Percentiles rank a stretch among this genome's conserved stretches.
Conservation (phyloP, 73 alveolate genomes). For the Tetrahymena malaccensis region DNA sequence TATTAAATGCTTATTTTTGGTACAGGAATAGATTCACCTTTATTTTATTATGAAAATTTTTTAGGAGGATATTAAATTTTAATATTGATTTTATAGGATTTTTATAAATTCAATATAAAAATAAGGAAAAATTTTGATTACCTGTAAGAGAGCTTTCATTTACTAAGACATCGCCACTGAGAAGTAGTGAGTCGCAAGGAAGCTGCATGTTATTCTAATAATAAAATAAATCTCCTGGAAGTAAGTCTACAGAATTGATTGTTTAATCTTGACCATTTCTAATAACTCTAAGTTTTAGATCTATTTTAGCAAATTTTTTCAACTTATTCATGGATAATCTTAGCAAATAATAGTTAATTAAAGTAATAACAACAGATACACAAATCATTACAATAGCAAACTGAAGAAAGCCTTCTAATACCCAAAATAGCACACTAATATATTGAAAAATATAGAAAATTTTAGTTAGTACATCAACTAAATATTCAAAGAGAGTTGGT, state of each 20-base stretch:
- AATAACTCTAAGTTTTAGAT: not conserved
- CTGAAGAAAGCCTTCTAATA: constrained; percentile 9
- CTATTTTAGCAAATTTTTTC: constrained; percentile 11
- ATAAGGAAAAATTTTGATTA: not conserved
- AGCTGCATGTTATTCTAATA: constrained; percentile 20
- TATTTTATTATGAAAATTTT: not conserved
- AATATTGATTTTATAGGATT: too few relatives aligned
- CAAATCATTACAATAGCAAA: constrained; percentile 13
- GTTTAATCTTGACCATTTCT: not conserved
- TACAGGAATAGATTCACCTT: constrained; percentile 61
- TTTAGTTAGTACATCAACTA: constrained; percentile 11
- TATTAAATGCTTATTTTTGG: constrained; percentile 44
- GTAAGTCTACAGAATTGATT: constrained; percentile 13
- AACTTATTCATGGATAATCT: not conserved
- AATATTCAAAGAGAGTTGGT: constrained; percentile 17
- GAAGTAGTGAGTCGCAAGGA: constrained; percentile 63
- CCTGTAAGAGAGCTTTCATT: constrained; percentile 75
- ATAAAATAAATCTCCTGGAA: constrained; percentile 31
- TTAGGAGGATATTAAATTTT: too few relatives aligned
- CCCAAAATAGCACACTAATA: constrained; percentile 1
- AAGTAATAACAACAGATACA: constrained; percentile 10
- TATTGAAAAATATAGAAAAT: constrained; percentile 18
- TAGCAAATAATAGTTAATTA: constrained; percentile 3
- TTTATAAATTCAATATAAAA: not conserved
- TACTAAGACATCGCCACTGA: constrained; percentile 54